A percentile compares a stretch with the other conserved stretches of the same genome.
phyloP scores from a whole-genome alignment of 441 rosid species.

The Gossypium aridum region DNA sequence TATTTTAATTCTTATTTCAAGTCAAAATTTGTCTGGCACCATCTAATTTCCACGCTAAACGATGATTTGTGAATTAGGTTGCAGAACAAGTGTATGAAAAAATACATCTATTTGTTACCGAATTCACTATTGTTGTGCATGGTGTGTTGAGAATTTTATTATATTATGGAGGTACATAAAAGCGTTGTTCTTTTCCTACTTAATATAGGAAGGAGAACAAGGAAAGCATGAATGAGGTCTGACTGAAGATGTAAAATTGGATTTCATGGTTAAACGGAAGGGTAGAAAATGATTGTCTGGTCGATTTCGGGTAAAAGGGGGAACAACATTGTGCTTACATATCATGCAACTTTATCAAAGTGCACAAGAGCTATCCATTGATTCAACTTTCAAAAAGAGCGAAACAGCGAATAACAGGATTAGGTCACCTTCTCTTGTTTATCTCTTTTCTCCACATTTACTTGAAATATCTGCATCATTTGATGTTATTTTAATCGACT shows the following conservation, averaged over 20 bases:
- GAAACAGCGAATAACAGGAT: neutral
- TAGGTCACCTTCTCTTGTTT: neutral
- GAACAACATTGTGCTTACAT: neutral
- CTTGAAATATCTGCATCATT: neutral
- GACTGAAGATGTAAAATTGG: neutral
- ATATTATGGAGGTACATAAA: no score
- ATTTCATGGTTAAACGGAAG: neutral
- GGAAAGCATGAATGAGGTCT: neutral
- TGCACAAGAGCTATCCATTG: neutral
- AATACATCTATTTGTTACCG: no score
- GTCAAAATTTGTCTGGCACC: no score
- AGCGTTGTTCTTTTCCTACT: no score
- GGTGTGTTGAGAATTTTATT: no score
- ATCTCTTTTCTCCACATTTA: neutral
- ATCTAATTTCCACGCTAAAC: no score
- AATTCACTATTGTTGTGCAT: no score
- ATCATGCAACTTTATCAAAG: neutral
- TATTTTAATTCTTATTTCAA: no score
- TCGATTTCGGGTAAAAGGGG: neutral
- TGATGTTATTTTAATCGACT: no score
- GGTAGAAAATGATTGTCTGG: neutral
- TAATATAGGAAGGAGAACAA: no score
- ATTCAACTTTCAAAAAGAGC: constrained; percentile 10
- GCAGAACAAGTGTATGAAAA: no score
- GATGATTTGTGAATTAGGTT: no score